phyloP scores from a whole-genome alignment of 345 rosid genomes.

The Corchorus capsularis region DNA sequence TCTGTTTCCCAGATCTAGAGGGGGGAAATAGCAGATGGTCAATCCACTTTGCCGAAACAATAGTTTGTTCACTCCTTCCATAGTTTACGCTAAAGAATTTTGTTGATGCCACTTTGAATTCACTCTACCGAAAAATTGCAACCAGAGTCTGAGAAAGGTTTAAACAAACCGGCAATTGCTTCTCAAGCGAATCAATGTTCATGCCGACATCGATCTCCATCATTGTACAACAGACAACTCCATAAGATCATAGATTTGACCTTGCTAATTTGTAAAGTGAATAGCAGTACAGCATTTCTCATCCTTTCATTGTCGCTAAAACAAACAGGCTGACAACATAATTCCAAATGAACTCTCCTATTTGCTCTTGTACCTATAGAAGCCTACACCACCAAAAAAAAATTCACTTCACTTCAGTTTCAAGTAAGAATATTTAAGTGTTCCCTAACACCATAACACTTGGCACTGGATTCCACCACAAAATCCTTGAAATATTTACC shows the following conservation, averaged over 20 bases:
- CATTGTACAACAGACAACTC: no score
- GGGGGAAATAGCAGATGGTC: slow-evolving; percentile 7
- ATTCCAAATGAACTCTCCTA: slow-evolving; percentile 10
- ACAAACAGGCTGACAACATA: no score
- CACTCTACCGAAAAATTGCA: slow-evolving; percentile 13
- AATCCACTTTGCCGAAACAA: slow-evolving; percentile 10
- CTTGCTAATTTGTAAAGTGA: no score
- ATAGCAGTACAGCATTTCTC: no score
- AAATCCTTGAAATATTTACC: slow-evolving; percentile 19
- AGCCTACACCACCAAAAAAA: neutral
- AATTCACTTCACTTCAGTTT: slow-evolving; percentile 10
- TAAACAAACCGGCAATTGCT: slow-evolving; percentile 11
- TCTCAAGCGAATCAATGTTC: slow-evolving; percentile 20
- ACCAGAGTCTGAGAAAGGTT: slow-evolving; percentile 1
- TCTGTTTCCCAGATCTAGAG: slow-evolving; percentile 18
- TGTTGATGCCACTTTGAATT: slow-evolving; percentile 11
- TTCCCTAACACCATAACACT: slow-evolving; percentile 6
- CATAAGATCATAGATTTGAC: no score
- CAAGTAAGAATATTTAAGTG: neutral
- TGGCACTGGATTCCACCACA: slow-evolving; percentile 14
- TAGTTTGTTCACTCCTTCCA: slow-evolving; percentile 15
- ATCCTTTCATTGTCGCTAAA: no score
- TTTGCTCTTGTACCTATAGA: neutral
- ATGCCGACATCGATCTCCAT: no score
- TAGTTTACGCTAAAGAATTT: neutral